Base-by-base conservation (phyloP, 768 basidiomycete species). In the Trametes cinnabarina region DNA sequence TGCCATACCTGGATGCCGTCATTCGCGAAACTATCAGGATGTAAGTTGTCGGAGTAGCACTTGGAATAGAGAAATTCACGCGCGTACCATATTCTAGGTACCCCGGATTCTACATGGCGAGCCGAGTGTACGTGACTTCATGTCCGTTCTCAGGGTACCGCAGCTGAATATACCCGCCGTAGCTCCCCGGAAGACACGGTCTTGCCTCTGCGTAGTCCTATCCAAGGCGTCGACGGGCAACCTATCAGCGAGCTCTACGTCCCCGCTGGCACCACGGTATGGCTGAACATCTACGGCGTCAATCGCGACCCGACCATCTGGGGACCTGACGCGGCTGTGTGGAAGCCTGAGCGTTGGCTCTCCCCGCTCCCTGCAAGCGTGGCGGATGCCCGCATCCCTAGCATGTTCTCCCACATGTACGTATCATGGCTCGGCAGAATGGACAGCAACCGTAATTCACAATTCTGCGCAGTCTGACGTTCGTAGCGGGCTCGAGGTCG, bases 291-390 rank as follows among this genome's bases (percentile, higher is more conserved):
- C 40, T 43, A 41, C 28, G 51, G 43, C 8, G 5, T 39, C 0
- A 61, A 61, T 32, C 25, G 26, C 43, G 52, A 56, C 50, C 42
- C 23, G 4, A 35, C 15, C 3, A 37, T 56, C 43, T 61, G 59
- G 59, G 59, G 59, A 17, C 19, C 41, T 2, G 59, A 55, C 43
- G 59, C 49, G 6, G 20, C 4, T 20, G 59, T 51, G 50, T 61
- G 53, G 54, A 49, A 41, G 22, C 59, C 59, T 5, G 59, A 61
- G 43, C 59, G 59, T 11, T 61, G 59, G 59, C 40, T 61, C 5
- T 12, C 28, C 17, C 52, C 48, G 17, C 37, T 61, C 2, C 59
- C 59, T 4, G 19, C 32, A n/a, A 41, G 26, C 15, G 49, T 61
- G 14, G 22, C 47, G 20, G 48, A 55, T 12, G 59, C 59, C 39